These are phyloP conservation scores for Metschnikowia reukaufii DNA, from an alignment of 805 yeast species.

Conservation along the genomic window DNA sequence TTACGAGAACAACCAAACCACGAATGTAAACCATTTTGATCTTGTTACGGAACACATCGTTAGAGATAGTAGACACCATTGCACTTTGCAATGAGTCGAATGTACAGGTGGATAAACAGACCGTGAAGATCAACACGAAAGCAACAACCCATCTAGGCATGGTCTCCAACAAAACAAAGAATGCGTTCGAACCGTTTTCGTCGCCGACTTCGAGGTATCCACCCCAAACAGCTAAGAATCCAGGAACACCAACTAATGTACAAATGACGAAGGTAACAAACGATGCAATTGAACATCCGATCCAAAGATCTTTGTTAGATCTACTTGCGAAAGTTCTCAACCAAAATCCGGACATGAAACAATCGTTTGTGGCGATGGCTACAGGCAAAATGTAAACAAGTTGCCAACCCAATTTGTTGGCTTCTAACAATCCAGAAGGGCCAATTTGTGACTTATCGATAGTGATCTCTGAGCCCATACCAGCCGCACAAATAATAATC, in stretches of 20 bases:
- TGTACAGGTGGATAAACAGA: slow-evolving; percentile 80
- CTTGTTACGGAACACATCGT: slow-evolving; percentile 84
- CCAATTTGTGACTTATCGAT: slow-evolving; percentile 64
- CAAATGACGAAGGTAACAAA: slow-evolving; percentile 61
- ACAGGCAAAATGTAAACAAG: slow-evolving; percentile 77
- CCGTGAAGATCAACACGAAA: slow-evolving; percentile 71
- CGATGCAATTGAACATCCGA: slow-evolving; percentile 77
- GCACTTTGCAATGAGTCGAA: slow-evolving; percentile 89
- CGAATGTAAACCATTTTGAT: slow-evolving; percentile 67
- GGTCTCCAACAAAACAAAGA: slow-evolving; percentile 65
- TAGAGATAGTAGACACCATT: slow-evolving; percentile 82
- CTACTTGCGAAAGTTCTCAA: slow-evolving; percentile 87
- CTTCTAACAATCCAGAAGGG: slow-evolving; percentile 61
- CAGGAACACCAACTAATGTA: slow-evolving; percentile 76
- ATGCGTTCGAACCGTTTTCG: slow-evolving; percentile 63
- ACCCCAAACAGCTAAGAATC: slow-evolving; percentile 89
- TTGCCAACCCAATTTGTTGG: slow-evolving; percentile 84
- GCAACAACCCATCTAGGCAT: slow-evolving; percentile 89
- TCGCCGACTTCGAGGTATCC: slow-evolving; percentile 58
- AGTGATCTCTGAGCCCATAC: slow-evolving; percentile 73
- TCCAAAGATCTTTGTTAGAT: slow-evolving; percentile 67
- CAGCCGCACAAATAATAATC: slow-evolving; percentile 69
- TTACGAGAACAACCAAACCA: slow-evolving; percentile 65
- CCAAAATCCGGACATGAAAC: slow-evolving; percentile 93
- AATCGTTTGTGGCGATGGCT: slow-evolving; percentile 87